Evolutionary conservation across 2,329 filamentous ascomycete species (phyloP), one percentile per base, ranked within the genome.

Genomic region (Fusarium siculi): DNA sequence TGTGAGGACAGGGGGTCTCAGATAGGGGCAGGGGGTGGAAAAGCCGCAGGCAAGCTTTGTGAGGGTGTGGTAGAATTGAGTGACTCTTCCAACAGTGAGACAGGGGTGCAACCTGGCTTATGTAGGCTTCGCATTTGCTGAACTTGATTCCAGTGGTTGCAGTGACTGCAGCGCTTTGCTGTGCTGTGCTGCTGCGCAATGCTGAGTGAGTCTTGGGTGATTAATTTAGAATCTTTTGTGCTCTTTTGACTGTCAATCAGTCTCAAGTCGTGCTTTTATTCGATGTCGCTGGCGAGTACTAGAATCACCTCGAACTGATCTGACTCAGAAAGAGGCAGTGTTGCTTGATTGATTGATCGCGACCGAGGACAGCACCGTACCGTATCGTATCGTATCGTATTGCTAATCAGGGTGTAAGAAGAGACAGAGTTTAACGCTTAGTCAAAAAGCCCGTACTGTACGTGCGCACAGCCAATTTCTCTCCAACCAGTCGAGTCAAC

Each of bases 281-380:
- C 52, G 59, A 44, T 32, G 23, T 43, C 46, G n/a, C 66, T 73
- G 19, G 56, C 54, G 28, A 56, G 32, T 43, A 47, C 66, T 42
- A 28, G 70, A 73, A 71, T 32, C 36, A 63, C 56, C 63, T 63
- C 37, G 65, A 58, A 53, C 43, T 36, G 40, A 57, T 42, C 58
- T 63, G 66, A 71, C 62, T 68, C 66, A 68, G 70, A 75, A 28
- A 55, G 46, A 63, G 72, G 74, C 74, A 73, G 73, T 77, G 74
- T 57, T 52, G 21, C 65, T 63, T 60, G 23, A 61, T 49, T 59
- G 32, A 25, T 25, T 32, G n/a, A 56, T 56, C 34, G 53, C 39
- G 16, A 32, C 37, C 53, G 28, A 56, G 54, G 28, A 47, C 50
- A 21, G 19, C n/a, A 19, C 47, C 21, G 49, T 9, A 32, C 19